A percentile compares a stretch with the other conserved stretches of the same genome.
Conservation (phyloP, 371 early-diverging fungal genomes). For the Zychaea mexicana region DNA sequence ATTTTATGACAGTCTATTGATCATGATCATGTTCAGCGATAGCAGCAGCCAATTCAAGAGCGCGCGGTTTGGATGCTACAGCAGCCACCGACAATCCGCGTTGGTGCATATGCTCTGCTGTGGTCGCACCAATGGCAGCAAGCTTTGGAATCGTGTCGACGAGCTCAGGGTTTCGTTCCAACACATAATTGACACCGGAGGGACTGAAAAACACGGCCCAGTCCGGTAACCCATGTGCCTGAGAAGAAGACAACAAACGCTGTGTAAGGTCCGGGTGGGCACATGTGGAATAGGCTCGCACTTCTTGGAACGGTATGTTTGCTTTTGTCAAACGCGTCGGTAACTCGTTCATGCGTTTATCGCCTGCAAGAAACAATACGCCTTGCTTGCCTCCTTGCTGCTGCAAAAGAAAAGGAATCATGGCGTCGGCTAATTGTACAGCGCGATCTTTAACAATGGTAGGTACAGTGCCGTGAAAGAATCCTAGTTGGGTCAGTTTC, state of each 20-base stretch:
- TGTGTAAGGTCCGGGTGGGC: constrained; percentile 24
- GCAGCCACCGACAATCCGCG: constrained; percentile 25
- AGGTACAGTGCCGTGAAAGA: constrained; percentile 20
- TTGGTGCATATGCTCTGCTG: constrained; percentile 35
- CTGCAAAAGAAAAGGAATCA: constrained; percentile 13
- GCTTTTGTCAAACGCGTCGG: constrained; percentile 29
- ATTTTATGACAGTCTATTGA: too few species aligned
- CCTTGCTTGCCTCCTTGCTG: background rate
- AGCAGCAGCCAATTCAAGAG: constrained; percentile 32
- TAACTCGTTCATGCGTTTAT: constrained; percentile 56
- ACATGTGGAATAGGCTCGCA: constrained; percentile 49
- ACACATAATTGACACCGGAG: constrained; percentile 51
- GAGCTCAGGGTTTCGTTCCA: constrained; percentile 6
- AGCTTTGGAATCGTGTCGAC: constrained; percentile 10
- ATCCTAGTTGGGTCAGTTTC: constrained; percentile 20
- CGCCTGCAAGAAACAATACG: constrained; percentile 58
- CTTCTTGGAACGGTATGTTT: constrained; percentile 30
- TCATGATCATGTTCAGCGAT: constrained; percentile 26
- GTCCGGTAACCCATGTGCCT: background rate
- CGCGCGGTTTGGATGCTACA: constrained; percentile 45
- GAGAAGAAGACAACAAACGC: too few species aligned
- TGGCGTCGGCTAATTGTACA: constrained; percentile 30
- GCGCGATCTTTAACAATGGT: constrained; percentile 41
- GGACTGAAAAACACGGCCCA: constrained; percentile 67
- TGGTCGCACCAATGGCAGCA: constrained; percentile 61